These are phyloP conservation scores for Arctostaphylos glauca DNA, from an alignment of 148 eudicot genomes.

Conservation along the genomic window DNA sequence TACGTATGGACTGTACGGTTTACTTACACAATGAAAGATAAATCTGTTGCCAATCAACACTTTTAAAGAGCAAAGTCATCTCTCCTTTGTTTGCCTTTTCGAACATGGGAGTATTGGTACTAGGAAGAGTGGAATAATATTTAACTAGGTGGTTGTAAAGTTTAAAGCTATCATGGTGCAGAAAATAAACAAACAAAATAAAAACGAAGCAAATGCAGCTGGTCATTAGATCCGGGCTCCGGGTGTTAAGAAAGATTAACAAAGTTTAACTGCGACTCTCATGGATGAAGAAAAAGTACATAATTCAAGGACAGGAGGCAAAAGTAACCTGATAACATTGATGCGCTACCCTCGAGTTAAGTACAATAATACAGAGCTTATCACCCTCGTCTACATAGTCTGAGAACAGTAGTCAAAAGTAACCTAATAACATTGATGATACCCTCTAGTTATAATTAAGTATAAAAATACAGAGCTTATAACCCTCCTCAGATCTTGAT, in stretches of 20 bases:
- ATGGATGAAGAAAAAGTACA: background rate
- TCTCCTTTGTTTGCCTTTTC: background rate
- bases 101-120: background rate
- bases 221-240: background rate
- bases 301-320: background rate
- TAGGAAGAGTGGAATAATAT: background rate
- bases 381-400: background rate
- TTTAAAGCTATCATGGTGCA: background rate
- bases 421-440: background rate
- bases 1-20: background rate
- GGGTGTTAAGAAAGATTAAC: background rate
- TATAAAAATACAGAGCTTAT: background rate
- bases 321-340: background rate
- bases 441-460: background rate
- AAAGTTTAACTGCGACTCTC: background rate
- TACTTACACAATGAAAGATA: background rate
- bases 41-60: background rate
- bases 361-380: background rate
- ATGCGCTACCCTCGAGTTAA: background rate
- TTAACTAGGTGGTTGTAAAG: background rate
- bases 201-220: background rate
- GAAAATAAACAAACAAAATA: background rate
- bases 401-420: background rate
- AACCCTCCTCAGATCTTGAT: background rate
- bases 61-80: background rate